Conservation (phyloP, 495 filamentous ascomycete genomes). For the Bryoglossum gracile region DNA sequence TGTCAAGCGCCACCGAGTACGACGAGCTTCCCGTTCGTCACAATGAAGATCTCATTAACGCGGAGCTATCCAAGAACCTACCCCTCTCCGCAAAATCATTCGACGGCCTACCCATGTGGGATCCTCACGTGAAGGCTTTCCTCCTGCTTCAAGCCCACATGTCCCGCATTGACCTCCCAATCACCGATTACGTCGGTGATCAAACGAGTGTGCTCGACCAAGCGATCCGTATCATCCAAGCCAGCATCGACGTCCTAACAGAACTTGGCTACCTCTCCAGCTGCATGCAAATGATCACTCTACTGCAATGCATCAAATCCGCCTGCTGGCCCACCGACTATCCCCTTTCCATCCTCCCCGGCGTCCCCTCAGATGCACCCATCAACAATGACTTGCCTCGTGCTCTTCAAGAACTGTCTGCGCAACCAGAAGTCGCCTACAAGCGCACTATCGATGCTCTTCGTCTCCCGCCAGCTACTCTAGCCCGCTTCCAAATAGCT, state of each 20-base stretch:
- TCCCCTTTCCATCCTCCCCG: slow-evolving; percentile 73
- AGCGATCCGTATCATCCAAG: slow-evolving; percentile 88
- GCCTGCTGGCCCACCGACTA: slow-evolving; percentile 85
- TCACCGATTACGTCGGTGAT: slow-evolving; percentile 96
- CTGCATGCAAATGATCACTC: slow-evolving; percentile 67
- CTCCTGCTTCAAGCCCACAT: slow-evolving; percentile 91
- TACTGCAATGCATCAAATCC: slow-evolving; percentile 87
- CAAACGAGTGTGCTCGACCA: slow-evolving; percentile 81
- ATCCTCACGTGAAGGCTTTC: slow-evolving; percentile 96
- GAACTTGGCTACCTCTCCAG: slow-evolving; percentile 76
- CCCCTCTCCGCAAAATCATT: slow-evolving; percentile 61
- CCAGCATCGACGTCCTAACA: slow-evolving; percentile 88
- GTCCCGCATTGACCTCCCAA: slow-evolving; percentile 84
- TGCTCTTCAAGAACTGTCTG: slow-evolving; percentile 36
- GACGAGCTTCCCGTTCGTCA: slow-evolving; percentile 97
- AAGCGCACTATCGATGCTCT: slow-evolving; percentile 17
- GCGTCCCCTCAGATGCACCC: slow-evolving; percentile 42
- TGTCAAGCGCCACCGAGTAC: slow-evolving; percentile 90
- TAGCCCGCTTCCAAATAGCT: slow-evolving; percentile 48
- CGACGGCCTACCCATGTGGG: slow-evolving; percentile 73
- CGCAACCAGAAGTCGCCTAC: slow-evolving; percentile 32
- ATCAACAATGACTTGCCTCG: slow-evolving; percentile 28
- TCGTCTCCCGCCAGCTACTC: slow-evolving; percentile 25
- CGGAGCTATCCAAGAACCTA: slow-evolving; percentile 75
- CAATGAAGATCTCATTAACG: slow-evolving; percentile 98